These are phyloP conservation scores for Falciphora oryzae DNA, from an alignment of 2,329 filamentous ascomycete species.

Conservation along the genomic window DNA sequence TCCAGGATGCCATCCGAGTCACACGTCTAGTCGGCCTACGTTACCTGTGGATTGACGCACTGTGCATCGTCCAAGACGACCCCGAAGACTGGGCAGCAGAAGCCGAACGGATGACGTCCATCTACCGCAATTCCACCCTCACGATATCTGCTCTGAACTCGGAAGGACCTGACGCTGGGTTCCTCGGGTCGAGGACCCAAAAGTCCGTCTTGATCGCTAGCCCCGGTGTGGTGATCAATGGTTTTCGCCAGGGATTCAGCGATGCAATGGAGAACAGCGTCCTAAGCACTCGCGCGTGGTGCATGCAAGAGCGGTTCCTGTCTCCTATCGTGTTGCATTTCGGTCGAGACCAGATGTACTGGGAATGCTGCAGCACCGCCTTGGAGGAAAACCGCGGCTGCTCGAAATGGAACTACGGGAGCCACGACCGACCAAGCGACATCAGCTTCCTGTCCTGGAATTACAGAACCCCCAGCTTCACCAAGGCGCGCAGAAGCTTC, in stretches of 20 bases:
- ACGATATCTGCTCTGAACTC: background rate
- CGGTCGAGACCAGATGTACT: conserved; percentile 1
- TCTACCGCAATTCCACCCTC: conserved; percentile 6
- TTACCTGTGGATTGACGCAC: conserved; percentile 7
- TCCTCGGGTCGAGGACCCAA: background rate
- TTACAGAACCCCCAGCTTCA: no score
- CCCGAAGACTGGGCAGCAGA: background rate
- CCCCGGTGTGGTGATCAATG: background rate
- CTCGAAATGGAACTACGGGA: no score
- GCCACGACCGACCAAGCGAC: no score
- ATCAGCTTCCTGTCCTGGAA: no score
- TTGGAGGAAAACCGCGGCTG: no score
- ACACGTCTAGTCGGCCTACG: background rate
- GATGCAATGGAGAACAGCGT: background rate
- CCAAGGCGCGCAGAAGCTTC: no score
- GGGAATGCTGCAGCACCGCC: conserved; percentile 6
- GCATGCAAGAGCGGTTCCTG: background rate
- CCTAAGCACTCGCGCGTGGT: conserved; percentile 1
- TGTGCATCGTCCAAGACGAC: conserved; percentile 7
- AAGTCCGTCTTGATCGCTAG: background rate
- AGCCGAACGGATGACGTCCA: background rate
- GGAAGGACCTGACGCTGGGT: background rate
- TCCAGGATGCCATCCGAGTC: background rate
- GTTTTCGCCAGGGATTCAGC: background rate
- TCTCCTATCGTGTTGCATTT: conserved; percentile 1